Evolutionary conservation across 805 yeast species (phyloP).

Genomic region (Pichia pseudocactophila): DNA sequence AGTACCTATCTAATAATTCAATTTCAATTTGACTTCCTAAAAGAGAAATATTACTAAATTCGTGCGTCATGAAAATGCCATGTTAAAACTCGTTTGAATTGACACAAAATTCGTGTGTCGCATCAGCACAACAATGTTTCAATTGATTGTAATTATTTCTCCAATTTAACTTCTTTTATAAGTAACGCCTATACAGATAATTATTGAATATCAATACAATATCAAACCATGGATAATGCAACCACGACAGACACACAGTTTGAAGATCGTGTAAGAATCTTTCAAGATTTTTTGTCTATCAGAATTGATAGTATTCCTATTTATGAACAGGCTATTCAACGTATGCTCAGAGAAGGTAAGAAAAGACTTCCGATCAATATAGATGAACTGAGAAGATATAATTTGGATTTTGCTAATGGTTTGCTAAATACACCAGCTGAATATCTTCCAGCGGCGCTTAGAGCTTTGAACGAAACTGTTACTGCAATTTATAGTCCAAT

Average conservation of each 20-base stretch:
- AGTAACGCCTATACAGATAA: too few relatives aligned
- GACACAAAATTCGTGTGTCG: too few relatives aligned
- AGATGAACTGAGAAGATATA: conserved; percentile 84
- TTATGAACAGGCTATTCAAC: conserved; percentile 61
- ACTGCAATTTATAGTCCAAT: conserved; percentile 60
- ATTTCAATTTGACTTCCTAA: background rate
- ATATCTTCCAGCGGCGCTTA: conserved; percentile 79
- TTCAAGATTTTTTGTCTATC: conserved; percentile 72
- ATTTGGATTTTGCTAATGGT: conserved; percentile 65
- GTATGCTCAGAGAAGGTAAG: conserved; percentile 59
- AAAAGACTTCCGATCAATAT: conserved; percentile 65
- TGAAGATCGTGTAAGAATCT: conserved; percentile 78
- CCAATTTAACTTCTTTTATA: too few relatives aligned
- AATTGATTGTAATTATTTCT: too few relatives aligned
- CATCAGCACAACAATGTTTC: too few relatives aligned
- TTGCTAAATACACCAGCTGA: conserved; percentile 71
- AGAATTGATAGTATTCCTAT: conserved; percentile 41
- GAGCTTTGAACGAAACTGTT: conserved; percentile 76
- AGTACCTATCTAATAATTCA: too few relatives aligned
- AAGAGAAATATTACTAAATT: background rate
- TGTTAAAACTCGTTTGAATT: too few relatives aligned
- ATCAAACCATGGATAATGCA: background rate
- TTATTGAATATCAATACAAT: too few relatives aligned
- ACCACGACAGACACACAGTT: conserved; percentile 23
- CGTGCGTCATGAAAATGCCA: too few relatives aligned